Evolutionary conservation across 805 yeast species (phyloP).

Genomic region (Suhomyces pyralidae): DNA sequence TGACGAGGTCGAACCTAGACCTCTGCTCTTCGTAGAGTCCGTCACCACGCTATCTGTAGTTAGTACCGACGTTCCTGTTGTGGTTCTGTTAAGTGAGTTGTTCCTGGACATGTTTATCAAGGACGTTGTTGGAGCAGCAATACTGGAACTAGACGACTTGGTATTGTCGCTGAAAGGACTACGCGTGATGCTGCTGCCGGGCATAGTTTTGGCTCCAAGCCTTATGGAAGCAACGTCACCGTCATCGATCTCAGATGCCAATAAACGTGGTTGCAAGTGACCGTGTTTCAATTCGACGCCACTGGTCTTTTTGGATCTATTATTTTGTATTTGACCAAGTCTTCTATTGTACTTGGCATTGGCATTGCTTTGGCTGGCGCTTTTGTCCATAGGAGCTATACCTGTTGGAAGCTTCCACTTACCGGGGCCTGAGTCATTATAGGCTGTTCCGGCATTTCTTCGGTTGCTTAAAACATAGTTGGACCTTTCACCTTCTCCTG

Average conservation of each 20-base stretch:
- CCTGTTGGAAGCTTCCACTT: conserved; percentile 55
- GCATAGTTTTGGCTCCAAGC: conserved; percentile 4
- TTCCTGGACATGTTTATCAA: conserved; percentile 18
- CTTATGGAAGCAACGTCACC: conserved; percentile 34
- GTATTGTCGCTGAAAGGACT: conserved; percentile 3
- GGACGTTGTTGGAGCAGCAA: conserved; percentile 10
- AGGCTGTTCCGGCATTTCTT: conserved; percentile 47
- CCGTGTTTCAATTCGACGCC: conserved; percentile 62
- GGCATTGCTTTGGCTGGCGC: conserved; percentile 1
- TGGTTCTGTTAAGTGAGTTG: conserved; percentile 29
- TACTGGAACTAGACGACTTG: conserved; percentile 14
- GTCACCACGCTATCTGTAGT: conserved; percentile 18
- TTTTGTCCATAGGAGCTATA: conserved; percentile 43
- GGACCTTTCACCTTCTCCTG: conserved; percentile 52
- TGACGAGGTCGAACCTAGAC: conserved; percentile 20
- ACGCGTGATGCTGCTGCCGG: conserved; percentile 2
- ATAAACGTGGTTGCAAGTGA: conserved; percentile 57
- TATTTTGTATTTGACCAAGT: conserved; percentile 14
- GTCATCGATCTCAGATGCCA: conserved; percentile 76
- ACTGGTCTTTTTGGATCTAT: conserved; percentile 28
- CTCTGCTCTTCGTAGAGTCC: conserved; percentile 13
- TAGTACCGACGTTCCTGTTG: conserved; percentile 25
- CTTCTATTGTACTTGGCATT: conserved; percentile 26
- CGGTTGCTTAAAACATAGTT: conserved; percentile 47
- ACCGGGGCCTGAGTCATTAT: conserved; percentile 44